Evolutionary conservation across 192 early-diverging fungal genomes (phyloP), one percentile per base, ranked within the genome.

Genomic region (Gaertneriomyces sp.): DNA sequence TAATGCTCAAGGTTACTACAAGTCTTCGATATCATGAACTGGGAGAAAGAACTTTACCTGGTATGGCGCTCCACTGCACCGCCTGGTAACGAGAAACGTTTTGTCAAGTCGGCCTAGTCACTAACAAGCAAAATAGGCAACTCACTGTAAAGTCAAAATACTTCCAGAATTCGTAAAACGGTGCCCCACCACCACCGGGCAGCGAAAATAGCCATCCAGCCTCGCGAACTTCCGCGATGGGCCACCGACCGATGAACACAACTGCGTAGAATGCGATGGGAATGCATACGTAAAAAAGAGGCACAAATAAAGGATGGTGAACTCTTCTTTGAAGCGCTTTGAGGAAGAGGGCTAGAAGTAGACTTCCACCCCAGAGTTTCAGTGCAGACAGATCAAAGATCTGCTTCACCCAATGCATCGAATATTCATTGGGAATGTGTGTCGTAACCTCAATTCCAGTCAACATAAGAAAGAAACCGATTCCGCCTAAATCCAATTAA

Each of bases 361-460:
- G 74, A 9, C 86, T 83, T 25, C 86, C 84, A 1, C 82, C 80
- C 95, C 96, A 99, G 40, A 98, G 74, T 5, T 84, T 76, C 53
- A 99, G 75, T 1, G 76, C 73, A 39, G 87, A 83, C 0, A 72
- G 76, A 53, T 83, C 72, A 67, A 98, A 90, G 4, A 99, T 73
- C 9, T 74, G 68, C 42, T 72, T 72, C 53, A 96, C 62, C 4
- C 82, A 89, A 5, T 74, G 74, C 38, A 87, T 71, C 10, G 70
- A 76, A 46, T 89, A 85, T 4, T 72, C 79, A 17, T 92, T 77
- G 41, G 82, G 74, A 4, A 94, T 53, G 57, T 79, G 72, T 1
- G 87, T 85, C 0, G 91, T 88, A 5, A 98, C 89, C 74, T 99
- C 96, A 19, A 99, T 76, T 16, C 87, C 96, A 0, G 96, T 99